Conservation (phyloP, 495 filamentous ascomycete genomes). For the Penicillium waksmanii region DNA sequence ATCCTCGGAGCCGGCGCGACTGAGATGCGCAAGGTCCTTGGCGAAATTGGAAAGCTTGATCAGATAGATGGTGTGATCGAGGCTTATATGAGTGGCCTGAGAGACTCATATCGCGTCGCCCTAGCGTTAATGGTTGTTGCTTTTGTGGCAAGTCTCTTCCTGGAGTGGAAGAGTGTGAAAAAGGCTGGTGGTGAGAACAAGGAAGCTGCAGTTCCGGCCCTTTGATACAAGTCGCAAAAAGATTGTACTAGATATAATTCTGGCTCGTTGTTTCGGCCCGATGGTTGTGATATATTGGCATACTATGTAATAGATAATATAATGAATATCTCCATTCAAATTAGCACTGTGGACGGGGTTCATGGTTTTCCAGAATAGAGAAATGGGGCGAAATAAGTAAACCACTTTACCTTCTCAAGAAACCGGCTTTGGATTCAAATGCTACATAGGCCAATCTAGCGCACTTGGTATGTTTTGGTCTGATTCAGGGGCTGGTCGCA, state of each 20-base stretch:
- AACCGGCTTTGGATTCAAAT: too few relatives aligned
- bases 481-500: not conserved
- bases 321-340: not conserved
- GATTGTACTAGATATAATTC: not conserved
- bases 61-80: constrained; percentile 31
- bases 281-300: not conserved
- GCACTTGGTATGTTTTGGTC: too few relatives aligned
- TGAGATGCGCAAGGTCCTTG: constrained; percentile 51
- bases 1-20: constrained; percentile 38
- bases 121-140: constrained; percentile 40
- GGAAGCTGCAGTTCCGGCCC: constrained; percentile 20
- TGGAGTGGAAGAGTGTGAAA: constrained; percentile 58
- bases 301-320: not conserved
- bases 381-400: too few relatives aligned
- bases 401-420: too few relatives aligned
- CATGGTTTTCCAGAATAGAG: too few relatives aligned
- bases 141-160: constrained; percentile 41
- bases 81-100: constrained; percentile 35
- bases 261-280: not conserved
- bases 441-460: too few relatives aligned
- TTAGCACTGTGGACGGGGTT: not conserved
- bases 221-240: constrained; percentile 19
- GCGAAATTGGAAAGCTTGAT: constrained; percentile 26
- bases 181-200: constrained; percentile 22
- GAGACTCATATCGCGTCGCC: constrained; percentile 32